Conservation (phyloP, 176 grass and related monocot genomes). For the Guadua angustifolia region DNA sequence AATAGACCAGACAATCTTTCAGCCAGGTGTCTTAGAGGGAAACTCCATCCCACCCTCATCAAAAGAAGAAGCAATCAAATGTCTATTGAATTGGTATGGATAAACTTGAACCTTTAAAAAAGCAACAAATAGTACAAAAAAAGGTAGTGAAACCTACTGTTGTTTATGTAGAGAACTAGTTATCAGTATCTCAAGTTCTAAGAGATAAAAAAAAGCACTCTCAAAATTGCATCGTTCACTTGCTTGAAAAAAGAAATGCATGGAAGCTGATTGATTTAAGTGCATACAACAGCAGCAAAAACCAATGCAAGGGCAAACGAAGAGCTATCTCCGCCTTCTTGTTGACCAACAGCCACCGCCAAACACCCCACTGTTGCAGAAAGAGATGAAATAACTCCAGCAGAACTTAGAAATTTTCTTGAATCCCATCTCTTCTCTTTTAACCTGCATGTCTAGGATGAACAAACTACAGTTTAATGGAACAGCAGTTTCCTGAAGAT, state of each 20-base stretch:
- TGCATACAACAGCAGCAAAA: slow-evolving; percentile 86
- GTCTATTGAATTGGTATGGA: slow-evolving; percentile 12
- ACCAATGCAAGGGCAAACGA: slow-evolving; percentile 80
- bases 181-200: slow-evolving; percentile 10
- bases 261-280: slow-evolving; percentile 15
- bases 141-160: background rate
- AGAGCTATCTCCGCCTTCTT: slow-evolving; percentile 80
- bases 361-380: slow-evolving; percentile 77
- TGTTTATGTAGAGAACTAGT: slow-evolving; percentile 14
- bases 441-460: slow-evolving; percentile 96
- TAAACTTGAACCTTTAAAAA: slow-evolving; percentile 18
- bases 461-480: slow-evolving; percentile 51
- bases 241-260: slow-evolving; percentile 41
- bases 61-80: slow-evolving; percentile 18
- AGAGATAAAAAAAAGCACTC: background rate
- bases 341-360: slow-evolving; percentile 69
- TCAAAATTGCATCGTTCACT: background rate
- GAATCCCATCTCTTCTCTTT: slow-evolving; percentile 98
- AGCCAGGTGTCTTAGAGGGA: slow-evolving; percentile 5
- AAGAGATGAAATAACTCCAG: slow-evolving; percentile 91
- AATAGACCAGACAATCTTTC: background rate
- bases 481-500: background rate
- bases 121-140: slow-evolving; percentile 19
- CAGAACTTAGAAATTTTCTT: slow-evolving; percentile 78
- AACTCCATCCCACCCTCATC: background rate